A percentile compares a stretch with the other conserved stretches of the same genome.
These are phyloP conservation scores for Isabelozyma rhagii DNA, from an alignment of 805 yeast genomes.

Conservation along the genomic window DNA sequence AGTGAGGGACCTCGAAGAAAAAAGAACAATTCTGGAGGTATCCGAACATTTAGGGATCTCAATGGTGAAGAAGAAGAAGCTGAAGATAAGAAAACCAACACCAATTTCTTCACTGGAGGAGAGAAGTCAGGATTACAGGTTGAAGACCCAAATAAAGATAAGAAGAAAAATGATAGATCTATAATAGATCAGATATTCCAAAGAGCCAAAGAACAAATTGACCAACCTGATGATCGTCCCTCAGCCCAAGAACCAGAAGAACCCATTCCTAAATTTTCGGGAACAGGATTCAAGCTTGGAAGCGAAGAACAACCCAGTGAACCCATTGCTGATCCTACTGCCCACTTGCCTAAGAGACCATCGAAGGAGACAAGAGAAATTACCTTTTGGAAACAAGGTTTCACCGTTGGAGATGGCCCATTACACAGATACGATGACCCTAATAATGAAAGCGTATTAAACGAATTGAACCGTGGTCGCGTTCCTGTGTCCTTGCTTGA, in stretches of 20 bases:
- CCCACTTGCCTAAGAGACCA: conserved; percentile 19
- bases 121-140: conserved; percentile 80
- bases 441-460: conserved; percentile 70
- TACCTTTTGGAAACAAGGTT: conserved; percentile 96
- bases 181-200: conserved; percentile 66
- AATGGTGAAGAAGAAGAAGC: conserved; percentile 42
- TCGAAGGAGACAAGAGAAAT: conserved; percentile 70
- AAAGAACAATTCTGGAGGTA: conserved; percentile 13
- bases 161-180: conserved; percentile 38
- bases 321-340: conserved; percentile 28
- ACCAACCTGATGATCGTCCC: conserved; percentile 32
- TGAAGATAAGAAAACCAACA: conserved; percentile 52
- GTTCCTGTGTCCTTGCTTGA: conserved; percentile 84
- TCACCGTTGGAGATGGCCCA: conserved; percentile 89
- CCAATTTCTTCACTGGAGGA: conserved; percentile 62
- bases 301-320: conserved; percentile 40
- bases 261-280: conserved; percentile 34
- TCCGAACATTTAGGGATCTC: conserved; percentile 39
- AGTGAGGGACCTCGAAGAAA: not conserved
- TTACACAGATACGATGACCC: conserved; percentile 90
- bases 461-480: conserved; percentile 81
- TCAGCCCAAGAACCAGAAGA: conserved; percentile 22
- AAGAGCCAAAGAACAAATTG: conserved; percentile 52
- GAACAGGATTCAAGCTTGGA: conserved; percentile 54
- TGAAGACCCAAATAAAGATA: conserved; percentile 61